Conservation (phyloP, 2,329 filamentous ascomycete genomes). For the Claviceps africana region DNA sequence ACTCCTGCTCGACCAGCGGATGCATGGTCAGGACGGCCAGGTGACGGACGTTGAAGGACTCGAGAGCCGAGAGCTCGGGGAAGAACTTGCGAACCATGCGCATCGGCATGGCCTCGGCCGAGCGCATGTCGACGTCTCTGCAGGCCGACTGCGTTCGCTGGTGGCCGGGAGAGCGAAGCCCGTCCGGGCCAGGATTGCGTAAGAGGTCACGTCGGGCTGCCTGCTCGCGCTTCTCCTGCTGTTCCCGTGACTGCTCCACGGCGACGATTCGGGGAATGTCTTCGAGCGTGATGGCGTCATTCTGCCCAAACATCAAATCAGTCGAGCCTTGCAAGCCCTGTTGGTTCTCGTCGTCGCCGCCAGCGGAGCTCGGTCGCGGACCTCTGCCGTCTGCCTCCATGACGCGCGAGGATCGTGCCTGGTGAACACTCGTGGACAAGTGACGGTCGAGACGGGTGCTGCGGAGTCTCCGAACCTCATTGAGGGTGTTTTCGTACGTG, state of each 20-base stretch:
- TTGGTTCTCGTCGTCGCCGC: constrained; percentile 41
- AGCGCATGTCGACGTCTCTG: constrained; percentile 36
- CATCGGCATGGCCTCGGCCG: constrained; percentile 38
- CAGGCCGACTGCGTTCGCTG: constrained; percentile 45
- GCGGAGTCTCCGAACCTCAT: constrained; percentile 80
- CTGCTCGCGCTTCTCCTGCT: constrained; percentile 53
- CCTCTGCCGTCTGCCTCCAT: constrained; percentile 53
- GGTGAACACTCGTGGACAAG: constrained; percentile 81
- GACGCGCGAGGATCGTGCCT: constrained; percentile 78
- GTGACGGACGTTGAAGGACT: constrained; percentile 95
- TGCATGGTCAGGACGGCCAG: constrained; percentile 92
- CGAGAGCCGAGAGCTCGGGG: constrained; percentile 83
- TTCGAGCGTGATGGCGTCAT: constrained; percentile 84
- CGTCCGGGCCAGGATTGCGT: constrained; percentile 33
- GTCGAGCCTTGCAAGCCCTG: constrained; percentile 38
- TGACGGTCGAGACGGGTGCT: constrained; percentile 92
- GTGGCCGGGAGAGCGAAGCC: constrained; percentile 48
- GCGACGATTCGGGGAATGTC: constrained; percentile 95
- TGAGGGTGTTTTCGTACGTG: constrained; percentile 88
- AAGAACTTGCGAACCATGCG: constrained; percentile 68
- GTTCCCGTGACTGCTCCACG: constrained; percentile 85
- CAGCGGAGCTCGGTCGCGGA: constrained; percentile 61
- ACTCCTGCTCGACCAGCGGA: constrained; percentile 75
- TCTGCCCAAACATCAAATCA: constrained; percentile 75
- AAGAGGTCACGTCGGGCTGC: constrained; percentile 47